A percentile compares a stretch with the other conserved stretches of the same genome.
Conservation (phyloP, 495 filamentous ascomycete species). For the Penicillium lagena region DNA sequence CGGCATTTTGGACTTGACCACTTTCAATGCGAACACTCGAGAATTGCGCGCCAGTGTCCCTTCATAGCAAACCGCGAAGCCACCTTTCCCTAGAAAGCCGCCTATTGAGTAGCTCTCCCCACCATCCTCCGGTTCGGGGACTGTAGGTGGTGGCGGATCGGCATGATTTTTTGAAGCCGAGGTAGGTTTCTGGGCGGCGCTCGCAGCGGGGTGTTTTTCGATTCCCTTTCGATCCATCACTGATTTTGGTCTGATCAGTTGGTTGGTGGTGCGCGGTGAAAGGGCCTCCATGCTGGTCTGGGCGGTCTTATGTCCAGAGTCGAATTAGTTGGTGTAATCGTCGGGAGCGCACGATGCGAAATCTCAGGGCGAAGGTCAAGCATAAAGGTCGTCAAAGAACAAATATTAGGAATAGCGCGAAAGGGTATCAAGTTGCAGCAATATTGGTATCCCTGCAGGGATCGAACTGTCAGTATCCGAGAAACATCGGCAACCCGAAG, state of each 20-base stretch:
- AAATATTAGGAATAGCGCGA: slow-evolving; percentile 5
- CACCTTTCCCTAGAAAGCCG: slow-evolving; percentile 82
- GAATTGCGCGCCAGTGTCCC: slow-evolving; percentile 60
- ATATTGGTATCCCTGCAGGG: slow-evolving; percentile 26
- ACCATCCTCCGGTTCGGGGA: slow-evolving; percentile 67
- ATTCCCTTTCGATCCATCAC: slow-evolving; percentile 40
- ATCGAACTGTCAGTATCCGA: slow-evolving; percentile 11
- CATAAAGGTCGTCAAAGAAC: slow-evolving; percentile 14
- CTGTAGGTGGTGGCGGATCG: slow-evolving; percentile 68
- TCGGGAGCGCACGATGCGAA: slow-evolving; percentile 11
- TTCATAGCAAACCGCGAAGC: slow-evolving; percentile 87
- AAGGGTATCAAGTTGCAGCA: slow-evolving; percentile 20
- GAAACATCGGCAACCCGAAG: slow-evolving; percentile 13
- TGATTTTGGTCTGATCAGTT: slow-evolving; percentile 39
- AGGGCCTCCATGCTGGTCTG: slow-evolving; percentile 56
- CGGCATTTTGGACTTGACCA: slow-evolving; percentile 83
- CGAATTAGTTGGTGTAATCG: slow-evolving; percentile 15
- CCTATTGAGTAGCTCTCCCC: slow-evolving; percentile 78
- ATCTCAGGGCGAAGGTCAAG: slow-evolving; percentile 3
- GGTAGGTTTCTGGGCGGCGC: slow-evolving; percentile 26
- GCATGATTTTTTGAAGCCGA: slow-evolving; percentile 54
- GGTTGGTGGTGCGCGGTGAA: slow-evolving; percentile 65
- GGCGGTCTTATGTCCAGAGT: slow-evolving; percentile 4
- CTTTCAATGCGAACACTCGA: slow-evolving; percentile 77
- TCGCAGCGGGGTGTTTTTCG: slow-evolving; percentile 49